Percentiles rank a stretch among this genome's conserved stretches.
Evolutionary conservation across 2,329 filamentous ascomycete genomes (phyloP).

Genomic region (Sporothrix sp.): DNA sequence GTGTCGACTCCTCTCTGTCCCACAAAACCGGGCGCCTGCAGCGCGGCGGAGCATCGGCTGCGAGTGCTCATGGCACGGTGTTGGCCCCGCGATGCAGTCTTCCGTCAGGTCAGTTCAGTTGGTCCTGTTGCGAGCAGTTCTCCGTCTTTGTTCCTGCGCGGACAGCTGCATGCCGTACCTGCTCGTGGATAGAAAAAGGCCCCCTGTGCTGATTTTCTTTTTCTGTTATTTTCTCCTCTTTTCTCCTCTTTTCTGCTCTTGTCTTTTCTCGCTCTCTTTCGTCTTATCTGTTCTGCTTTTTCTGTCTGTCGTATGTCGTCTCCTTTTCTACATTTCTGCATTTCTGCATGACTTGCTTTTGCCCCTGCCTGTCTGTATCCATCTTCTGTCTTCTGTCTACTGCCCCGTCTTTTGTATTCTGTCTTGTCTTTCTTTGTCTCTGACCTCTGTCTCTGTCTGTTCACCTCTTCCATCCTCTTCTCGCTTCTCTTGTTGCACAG

Average conservation of each 20-base stretch:
- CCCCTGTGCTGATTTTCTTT: not conserved
- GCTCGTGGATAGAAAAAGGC: constrained; percentile 13
- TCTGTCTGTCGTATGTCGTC: not conserved
- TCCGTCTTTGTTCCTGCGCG: no score
- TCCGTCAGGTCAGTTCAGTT: no score
- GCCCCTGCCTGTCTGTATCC: no score
- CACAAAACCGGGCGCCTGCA: constrained; percentile 7
- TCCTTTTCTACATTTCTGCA: not conserved
- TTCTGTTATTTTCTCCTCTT: not conserved
- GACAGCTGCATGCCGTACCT: no score
- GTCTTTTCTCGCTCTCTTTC: not conserved
- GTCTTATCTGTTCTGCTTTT: not conserved
- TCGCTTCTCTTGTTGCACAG: not conserved
- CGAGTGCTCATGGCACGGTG: not conserved
- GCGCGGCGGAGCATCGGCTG: not conserved
- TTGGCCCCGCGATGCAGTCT: no score
- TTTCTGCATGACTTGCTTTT: no score
- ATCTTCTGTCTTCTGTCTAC: no score
- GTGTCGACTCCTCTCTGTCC: not conserved
- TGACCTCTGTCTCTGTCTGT: not conserved
- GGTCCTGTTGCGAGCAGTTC: no score
- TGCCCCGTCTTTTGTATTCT: no score
- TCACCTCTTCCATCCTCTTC: not conserved
- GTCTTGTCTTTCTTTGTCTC: no score
- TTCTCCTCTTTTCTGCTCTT: not conserved